These are phyloP conservation scores for Clitoria ternatea DNA, from an alignment of 306 rosid species.

Conservation along the genomic window DNA sequence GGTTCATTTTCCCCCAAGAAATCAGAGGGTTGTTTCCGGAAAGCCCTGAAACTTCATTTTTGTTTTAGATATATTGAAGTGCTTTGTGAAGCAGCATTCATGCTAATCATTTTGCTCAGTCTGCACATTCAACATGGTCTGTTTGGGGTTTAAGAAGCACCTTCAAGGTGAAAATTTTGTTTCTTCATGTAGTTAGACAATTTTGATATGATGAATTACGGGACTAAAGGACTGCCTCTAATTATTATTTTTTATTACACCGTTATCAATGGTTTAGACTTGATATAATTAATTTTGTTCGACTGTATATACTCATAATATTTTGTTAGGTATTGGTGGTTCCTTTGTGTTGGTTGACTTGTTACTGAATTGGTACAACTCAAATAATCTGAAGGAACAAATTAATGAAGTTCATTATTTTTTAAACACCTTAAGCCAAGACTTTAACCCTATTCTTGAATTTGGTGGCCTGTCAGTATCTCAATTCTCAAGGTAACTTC, in stretches of 20 bases:
- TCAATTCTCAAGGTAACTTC: neutral
- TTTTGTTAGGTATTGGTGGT: constrained; percentile 2
- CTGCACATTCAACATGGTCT: constrained; percentile 40
- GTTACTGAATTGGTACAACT: neutral
- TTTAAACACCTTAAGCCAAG: neutral
- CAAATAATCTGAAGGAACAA: constrained; percentile 21
- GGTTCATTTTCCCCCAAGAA: neutral
- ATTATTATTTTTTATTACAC: constrained; percentile 23
- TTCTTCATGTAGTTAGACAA: constrained; percentile 40
- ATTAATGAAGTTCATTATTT: neutral
- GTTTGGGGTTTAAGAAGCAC: constrained; percentile 30
- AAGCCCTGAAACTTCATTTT: neutral
- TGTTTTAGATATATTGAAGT: neutral
- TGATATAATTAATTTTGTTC: constrained; percentile 47
- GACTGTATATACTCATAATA: constrained; percentile 49
- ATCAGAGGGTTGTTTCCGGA: neutral
- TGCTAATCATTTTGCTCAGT: constrained; percentile 28
- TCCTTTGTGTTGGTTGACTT: constrained; percentile 23
- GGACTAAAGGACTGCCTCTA: constrained; percentile 24
- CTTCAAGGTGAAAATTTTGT: constrained; percentile 52
- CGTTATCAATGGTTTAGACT: constrained; percentile 41
- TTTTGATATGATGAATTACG: constrained; percentile 49
- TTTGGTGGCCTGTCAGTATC: neutral
- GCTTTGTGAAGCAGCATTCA: constrained; percentile 1
- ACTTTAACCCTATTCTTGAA: neutral